Conservation (phyloP, 2,329 filamentous ascomycete genomes). For the Epichloe coenophiala region DNA sequence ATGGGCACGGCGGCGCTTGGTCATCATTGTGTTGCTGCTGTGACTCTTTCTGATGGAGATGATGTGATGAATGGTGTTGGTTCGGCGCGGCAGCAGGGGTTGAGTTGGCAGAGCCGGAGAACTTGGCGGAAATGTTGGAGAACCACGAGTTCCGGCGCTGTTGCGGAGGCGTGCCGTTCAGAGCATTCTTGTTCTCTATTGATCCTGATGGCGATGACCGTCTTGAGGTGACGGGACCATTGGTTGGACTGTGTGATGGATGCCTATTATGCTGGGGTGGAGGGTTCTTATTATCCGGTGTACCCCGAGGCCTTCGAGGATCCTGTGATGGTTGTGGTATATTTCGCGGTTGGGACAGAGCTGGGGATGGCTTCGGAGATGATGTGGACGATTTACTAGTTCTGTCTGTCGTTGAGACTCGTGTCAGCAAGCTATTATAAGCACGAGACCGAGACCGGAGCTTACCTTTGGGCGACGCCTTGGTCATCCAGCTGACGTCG, state of each 20-base stretch:
- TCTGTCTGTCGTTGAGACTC: conserved; percentile 15
- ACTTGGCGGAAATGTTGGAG: conserved; percentile 83
- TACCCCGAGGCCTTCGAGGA: conserved; percentile 14
- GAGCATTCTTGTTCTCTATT: conserved; percentile 18
- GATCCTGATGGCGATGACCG: conserved; percentile 21
- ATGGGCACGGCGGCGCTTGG: conserved; percentile 1
- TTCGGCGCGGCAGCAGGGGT: conserved; percentile 16
- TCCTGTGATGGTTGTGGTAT: conserved; percentile 17
- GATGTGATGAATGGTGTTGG: conserved; percentile 6
- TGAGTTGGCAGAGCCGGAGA: conserved; percentile 48
- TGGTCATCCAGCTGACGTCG: conserved; percentile 81
- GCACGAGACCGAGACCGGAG: neutral
- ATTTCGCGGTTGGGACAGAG: conserved; percentile 19
- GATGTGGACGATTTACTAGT: conserved; percentile 16
- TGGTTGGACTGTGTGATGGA: conserved; percentile 11
- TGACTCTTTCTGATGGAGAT: conserved; percentile 8
- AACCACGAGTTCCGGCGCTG: conserved; percentile 76
- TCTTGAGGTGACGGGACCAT: conserved; percentile 12
- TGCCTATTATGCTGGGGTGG: conserved; percentile 9
- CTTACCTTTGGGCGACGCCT: conserved; percentile 68
- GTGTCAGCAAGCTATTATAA: neutral
- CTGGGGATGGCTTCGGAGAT: conserved; percentile 11
- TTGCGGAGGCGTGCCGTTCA: conserved; percentile 24
- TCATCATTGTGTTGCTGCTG: conserved; percentile 5
- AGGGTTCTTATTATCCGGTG: conserved; percentile 12